Conservation (phyloP, 768 basidiomycete genomes). For the Boletus huronensis region DNA sequence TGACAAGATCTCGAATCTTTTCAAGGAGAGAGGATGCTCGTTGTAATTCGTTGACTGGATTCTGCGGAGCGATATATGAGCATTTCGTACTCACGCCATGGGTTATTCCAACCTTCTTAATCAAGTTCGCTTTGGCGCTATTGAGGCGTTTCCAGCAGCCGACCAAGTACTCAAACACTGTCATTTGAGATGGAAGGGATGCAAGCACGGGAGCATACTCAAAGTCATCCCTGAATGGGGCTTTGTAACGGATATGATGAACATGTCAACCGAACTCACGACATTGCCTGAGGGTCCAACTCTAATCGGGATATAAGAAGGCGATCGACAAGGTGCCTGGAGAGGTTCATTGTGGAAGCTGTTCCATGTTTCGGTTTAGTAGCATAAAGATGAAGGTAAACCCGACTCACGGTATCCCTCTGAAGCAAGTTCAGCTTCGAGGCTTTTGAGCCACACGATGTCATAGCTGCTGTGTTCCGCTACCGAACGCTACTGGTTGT, state of each 20-base stretch:
- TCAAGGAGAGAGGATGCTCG: slow-evolving; percentile 63
- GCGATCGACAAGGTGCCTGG: slow-evolving; percentile 64
- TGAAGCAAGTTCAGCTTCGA: slow-evolving; percentile 62
- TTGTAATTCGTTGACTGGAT: slow-evolving; percentile 54
- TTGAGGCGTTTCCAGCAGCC: slow-evolving; percentile 92
- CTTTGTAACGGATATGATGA: background rate
- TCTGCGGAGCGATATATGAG: slow-evolving; percentile 37
- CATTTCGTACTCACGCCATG: slow-evolving; percentile 27
- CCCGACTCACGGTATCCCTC: slow-evolving; percentile 46
- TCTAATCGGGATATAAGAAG: slow-evolving; percentile 83
- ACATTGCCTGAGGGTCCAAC: slow-evolving; percentile 67
- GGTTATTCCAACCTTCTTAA: slow-evolving; percentile 54
- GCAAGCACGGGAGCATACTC: slow-evolving; percentile 72
- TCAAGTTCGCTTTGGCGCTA: slow-evolving; percentile 44
- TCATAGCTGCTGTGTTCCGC: slow-evolving; percentile 63
- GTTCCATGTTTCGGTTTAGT: slow-evolving; percentile 7
- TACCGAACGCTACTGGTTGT: slow-evolving; percentile 44
- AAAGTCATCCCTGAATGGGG: slow-evolving; percentile 56
- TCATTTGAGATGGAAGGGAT: slow-evolving; percentile 72
- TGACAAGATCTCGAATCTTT: slow-evolving; percentile 73
- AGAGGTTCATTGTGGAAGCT: slow-evolving; percentile 43
- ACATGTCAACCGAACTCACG: slow-evolving; percentile 42
- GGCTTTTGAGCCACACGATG: slow-evolving; percentile 78
- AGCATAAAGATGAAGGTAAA: background rate
- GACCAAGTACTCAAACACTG: slow-evolving; percentile 85